Percentiles rank a stretch among this genome's conserved stretches.
Evolutionary conservation across 2,329 filamentous ascomycete species (phyloP).

Genomic region (Aspergillus amoenus): DNA sequence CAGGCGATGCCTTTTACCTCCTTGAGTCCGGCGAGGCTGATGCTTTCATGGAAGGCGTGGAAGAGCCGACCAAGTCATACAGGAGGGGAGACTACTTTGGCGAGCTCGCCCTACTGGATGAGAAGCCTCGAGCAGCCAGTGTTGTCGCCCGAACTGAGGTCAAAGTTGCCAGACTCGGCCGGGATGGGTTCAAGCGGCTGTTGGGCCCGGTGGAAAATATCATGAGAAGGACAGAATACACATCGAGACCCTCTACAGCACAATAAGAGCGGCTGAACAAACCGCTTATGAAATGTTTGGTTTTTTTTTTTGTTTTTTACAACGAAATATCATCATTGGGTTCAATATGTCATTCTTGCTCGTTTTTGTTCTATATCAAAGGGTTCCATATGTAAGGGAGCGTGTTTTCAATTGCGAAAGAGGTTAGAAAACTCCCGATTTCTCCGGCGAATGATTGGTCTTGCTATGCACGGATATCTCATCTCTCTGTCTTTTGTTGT

Average conservation of each 20-base stretch:
- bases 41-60: constrained; percentile 74
- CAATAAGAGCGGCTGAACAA: constrained; percentile 17
- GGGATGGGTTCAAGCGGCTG: constrained; percentile 91
- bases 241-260: constrained; percentile 28
- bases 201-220: constrained; percentile 92
- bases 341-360: constrained; percentile 11
- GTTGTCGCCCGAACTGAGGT: constrained; percentile 81
- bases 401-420: constrained; percentile 13
- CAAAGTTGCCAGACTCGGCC: constrained; percentile 88
- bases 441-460: constrained; percentile 14
- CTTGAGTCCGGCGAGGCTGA: constrained; percentile 84
- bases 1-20: constrained; percentile 87
- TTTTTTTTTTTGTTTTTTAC: neutral
- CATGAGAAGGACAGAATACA: constrained; percentile 68
- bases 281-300: constrained; percentile 4
- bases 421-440: constrained; percentile 12
- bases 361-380: constrained; percentile 6
- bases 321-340: constrained; percentile 7
- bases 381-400: constrained; percentile 12
- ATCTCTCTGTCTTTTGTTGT: neutral
- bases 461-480: constrained; percentile 9
- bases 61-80: constrained; percentile 74
- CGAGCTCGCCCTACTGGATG: constrained; percentile 88
- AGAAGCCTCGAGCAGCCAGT: constrained; percentile 87
- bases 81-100: constrained; percentile 95